These are phyloP conservation scores for Thalassiosira mediterranea DNA, from an alignment of 352 stramenopile genomes.

Conservation along the genomic window DNA sequence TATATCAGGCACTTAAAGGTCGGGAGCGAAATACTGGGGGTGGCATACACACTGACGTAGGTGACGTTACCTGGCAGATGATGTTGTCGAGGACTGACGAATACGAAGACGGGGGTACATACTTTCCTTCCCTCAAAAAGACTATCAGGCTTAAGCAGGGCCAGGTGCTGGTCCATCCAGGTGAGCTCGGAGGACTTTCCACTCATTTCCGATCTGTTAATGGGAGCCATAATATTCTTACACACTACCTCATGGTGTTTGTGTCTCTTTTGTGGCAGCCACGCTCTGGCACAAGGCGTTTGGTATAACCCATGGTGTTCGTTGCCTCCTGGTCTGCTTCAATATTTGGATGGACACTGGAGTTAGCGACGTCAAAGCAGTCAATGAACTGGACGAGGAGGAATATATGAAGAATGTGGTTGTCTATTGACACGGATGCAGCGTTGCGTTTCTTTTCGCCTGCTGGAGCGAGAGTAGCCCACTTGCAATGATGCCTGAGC, in stretches of 20 bases:
- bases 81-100: not conserved
- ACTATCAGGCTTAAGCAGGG: conserved; percentile 12
- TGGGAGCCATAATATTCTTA: no score
- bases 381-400: not conserved
- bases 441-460: no score
- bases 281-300: not conserved
- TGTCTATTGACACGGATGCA: no score
- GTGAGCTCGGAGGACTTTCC: no score
- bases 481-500: no score
- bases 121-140: conserved; percentile 3
- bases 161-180: conserved; percentile 9
- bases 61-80: not conserved
- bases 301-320: not conserved
- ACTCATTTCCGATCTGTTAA: no score
- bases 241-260: no score
- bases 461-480: no score
- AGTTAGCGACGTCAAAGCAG: not conserved
- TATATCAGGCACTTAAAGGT: not conserved
- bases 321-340: not conserved
- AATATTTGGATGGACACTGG: not conserved
- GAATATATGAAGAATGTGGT: not conserved
- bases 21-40: not conserved
- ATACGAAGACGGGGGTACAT: conserved; percentile 11
- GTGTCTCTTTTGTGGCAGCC: no score
- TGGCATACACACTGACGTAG: not conserved